These are phyloP conservation scores for Lotmaria passim DNA, from an alignment of 208 protist genomes.

Conservation along the genomic window DNA sequence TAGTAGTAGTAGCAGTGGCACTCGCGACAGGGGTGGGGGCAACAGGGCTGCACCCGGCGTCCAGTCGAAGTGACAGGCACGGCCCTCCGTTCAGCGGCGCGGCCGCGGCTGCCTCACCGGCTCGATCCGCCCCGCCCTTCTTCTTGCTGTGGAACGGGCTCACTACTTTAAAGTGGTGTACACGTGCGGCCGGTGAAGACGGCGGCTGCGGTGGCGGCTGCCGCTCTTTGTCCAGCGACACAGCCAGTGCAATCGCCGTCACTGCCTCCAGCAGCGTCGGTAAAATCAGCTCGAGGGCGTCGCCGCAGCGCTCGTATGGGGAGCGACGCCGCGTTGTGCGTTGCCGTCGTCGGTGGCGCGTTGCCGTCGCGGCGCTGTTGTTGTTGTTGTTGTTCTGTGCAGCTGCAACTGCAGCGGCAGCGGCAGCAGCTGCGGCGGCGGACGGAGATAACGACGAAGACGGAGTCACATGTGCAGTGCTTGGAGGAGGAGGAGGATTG, in stretches of 20 bases:
- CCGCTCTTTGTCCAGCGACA: conserved; percentile 39
- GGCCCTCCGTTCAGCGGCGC: conserved; percentile 9
- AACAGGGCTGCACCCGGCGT: conserved; percentile 22
- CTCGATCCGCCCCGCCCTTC: not conserved
- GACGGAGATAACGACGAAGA: too few relatives aligned
- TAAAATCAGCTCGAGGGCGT: conserved; percentile 36
- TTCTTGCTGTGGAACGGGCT: conserved; percentile 11
- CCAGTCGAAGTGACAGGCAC: conserved; percentile 19
- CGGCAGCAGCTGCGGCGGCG: not conserved
- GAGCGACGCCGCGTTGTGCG: conserved; percentile 30
- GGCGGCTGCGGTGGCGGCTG: conserved; percentile 8
- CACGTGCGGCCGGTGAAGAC: conserved; percentile 15
- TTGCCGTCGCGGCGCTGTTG: not conserved
- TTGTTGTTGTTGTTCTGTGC: not conserved
- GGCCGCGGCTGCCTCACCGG: not conserved
- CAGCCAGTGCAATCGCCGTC: conserved; percentile 25
- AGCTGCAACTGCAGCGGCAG: not conserved
- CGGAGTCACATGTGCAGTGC: too few relatives aligned
- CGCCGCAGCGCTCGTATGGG: conserved; percentile 33
- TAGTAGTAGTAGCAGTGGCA: not conserved
- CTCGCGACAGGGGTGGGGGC: too few relatives aligned
- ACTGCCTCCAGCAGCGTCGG: conserved; percentile 42
- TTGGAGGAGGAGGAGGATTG: too few relatives aligned
- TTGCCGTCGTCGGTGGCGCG: conserved; percentile 30
- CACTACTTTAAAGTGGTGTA: conserved; percentile 28